phyloP scores from a whole-genome alignment of 2,329 filamentous ascomycete genomes.

The Emergomyces pasteurianus region DNA sequence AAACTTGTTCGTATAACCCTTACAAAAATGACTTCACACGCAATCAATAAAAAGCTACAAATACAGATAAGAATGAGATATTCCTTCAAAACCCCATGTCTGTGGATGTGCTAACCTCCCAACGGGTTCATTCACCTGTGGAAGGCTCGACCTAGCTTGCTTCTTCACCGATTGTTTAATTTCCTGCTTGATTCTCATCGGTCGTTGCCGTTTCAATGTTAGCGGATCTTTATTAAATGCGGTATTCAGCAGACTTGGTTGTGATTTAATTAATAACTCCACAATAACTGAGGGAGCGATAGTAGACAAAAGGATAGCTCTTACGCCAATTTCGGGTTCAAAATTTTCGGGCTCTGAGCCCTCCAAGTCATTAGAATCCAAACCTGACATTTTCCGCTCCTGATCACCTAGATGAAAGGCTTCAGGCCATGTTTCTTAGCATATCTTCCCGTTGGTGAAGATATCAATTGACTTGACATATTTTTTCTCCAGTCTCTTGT shows the following conservation, averaged over 20 bases:
- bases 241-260: slow-evolving; percentile 2
- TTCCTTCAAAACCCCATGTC: neutral
- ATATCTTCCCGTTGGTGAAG: too few species aligned
- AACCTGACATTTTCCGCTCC: too few species aligned
- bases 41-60: too few species aligned
- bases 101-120: neutral
- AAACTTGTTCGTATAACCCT: too few species aligned
- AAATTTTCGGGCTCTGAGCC: neutral
- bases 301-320: neutral
- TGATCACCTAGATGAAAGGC: too few species aligned
- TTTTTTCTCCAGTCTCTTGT: too few species aligned
- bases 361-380: neutral
- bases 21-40: too few species aligned
- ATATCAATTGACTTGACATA: too few species aligned
- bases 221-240: slow-evolving; percentile 2
- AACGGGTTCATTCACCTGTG: neutral
- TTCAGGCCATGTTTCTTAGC: neutral
- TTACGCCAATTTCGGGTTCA: neutral
- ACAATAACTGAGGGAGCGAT: neutral
- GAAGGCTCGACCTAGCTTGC: slow-evolving; percentile 1
- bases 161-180: slow-evolving; percentile 4
- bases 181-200: neutral
- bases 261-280: too few species aligned
- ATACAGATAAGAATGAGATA: neutral
- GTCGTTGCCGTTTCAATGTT: slow-evolving; percentile 1